Conservation (phyloP, 345 rosid genomes). For the Litchi chinensis region DNA sequence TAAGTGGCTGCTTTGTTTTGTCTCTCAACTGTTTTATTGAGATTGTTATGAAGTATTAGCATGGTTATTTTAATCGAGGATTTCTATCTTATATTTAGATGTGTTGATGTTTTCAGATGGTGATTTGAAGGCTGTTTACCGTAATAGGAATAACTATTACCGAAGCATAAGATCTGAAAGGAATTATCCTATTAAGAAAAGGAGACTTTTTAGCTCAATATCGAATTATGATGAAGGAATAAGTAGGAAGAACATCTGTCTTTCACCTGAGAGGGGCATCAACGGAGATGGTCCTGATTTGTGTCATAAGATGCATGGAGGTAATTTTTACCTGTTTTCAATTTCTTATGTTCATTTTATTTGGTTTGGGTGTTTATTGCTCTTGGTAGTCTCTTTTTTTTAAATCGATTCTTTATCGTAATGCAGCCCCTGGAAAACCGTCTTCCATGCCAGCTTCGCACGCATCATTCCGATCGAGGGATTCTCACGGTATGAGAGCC, state of each 20-base stretch:
- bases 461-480: conserved; percentile 54
- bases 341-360: neutral
- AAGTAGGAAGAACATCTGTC: conserved; percentile 39
- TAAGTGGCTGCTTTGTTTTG: conserved; percentile 31
- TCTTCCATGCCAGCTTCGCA: conserved; percentile 50
- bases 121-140: conserved; percentile 51
- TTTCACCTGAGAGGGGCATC: conserved; percentile 49
- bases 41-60: conserved; percentile 6
- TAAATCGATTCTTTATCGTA: conserved; percentile 9
- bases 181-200: conserved; percentile 85
- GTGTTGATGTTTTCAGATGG: conserved; percentile 50
- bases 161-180: conserved; percentile 66
- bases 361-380: conserved; percentile 14
- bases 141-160: conserved; percentile 55
- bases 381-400: conserved; percentile 9
- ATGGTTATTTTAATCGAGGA: neutral
- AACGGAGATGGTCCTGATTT: conserved; percentile 38
- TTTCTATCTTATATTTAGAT: conserved; percentile 10
- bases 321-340: conserved; percentile 30
- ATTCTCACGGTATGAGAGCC: conserved; percentile 72
- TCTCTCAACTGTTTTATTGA: neutral
- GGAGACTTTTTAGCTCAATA: conserved; percentile 65
- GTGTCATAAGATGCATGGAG: conserved; percentile 47
- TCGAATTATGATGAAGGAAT: conserved; percentile 57
- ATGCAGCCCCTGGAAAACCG: conserved; percentile 43